Base-by-base conservation (phyloP, 257 asterid species). In the Rubia yunnanensis region DNA sequence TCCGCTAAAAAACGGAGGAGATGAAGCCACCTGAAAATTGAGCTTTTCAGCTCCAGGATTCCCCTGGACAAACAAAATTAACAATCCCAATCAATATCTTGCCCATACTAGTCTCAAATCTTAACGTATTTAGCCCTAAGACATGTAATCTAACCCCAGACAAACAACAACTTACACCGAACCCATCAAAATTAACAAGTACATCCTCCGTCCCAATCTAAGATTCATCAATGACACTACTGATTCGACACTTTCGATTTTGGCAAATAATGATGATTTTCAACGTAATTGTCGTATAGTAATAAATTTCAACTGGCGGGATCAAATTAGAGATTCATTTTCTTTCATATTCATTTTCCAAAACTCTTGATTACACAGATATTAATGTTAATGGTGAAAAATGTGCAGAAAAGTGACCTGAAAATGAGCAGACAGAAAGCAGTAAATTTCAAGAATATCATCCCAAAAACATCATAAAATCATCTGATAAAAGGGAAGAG, bases 1-100 rank as follows among this genome's bases (percentile, higher is more conserved):
- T 10, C 91, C 86, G 5, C 36, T 69, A 35, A 73, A 73, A 72
- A 76, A 85, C 8, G 88, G 86, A 5, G 84, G 86, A 22, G 89
- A 79, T 60, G 82, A 75, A 50, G 80, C 78, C 62, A 75, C 77
- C 66, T 75, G 82, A 66, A 70, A 69, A 78, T 58, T 74, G 67
- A 69, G 57, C 57, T 44, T 67, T 69, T 71, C 77, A 30, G 69
- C 65, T 65, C 73, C 78, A 76, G 56, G 67, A 54, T 48, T 70
- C 36, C 70, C 79, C 76, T 73, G 66, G 0, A 22, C 17, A 50
- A 52, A 49, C 22, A 66, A 66, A 34, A 15, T 14, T 15, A 44
- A 44, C 22, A 44, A 15, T 15, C 20, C 52, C 52, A 44, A 4
- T 44, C 52, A 44, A 17, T 44, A 44, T 44, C n/a, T 6, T 44